Evolutionary conservation across 163 green algal genomes (phyloP).

Genomic region (Chloromonas sp.): DNA sequence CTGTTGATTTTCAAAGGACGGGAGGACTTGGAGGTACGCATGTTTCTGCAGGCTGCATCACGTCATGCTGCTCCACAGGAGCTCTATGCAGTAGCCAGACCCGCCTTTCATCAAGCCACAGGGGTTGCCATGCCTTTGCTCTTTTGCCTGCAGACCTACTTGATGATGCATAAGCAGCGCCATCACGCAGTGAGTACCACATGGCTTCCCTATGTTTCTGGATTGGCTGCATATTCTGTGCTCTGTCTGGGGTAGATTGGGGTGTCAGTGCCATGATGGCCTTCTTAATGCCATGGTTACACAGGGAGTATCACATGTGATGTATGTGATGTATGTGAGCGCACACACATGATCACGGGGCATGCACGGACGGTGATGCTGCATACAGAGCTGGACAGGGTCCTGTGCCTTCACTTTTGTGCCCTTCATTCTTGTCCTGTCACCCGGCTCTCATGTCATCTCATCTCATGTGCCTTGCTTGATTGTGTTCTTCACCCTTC

Average conservation of each 20-base stretch:
- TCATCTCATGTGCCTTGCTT: too few species aligned
- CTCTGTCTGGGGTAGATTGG: background rate
- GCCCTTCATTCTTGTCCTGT: background rate
- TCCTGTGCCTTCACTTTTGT: background rate
- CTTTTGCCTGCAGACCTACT: constrained; percentile 54
- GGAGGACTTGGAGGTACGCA: constrained; percentile 74
- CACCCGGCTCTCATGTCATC: too few species aligned
- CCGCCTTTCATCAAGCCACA: too few species aligned
- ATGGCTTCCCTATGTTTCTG: constrained; percentile 6
- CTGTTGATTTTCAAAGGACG: constrained; percentile 82
- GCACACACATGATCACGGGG: background rate
- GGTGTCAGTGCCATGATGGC: too few species aligned
- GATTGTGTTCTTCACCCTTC: too few species aligned
- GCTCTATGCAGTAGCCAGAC: background rate
- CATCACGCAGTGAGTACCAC: constrained; percentile 71
- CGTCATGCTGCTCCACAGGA: background rate
- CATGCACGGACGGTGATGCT: background rate
- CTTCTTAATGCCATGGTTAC: too few species aligned
- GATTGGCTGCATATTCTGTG: background rate
- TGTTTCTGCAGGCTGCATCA: constrained; percentile 23
- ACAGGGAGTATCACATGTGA: too few species aligned
- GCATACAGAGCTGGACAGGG: background rate
- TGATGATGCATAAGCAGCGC: constrained; percentile 84
- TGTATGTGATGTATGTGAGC: too few species aligned
- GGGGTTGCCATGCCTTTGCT: background rate